A percentile compares a stretch with the other conserved stretches of the same genome.
These are phyloP conservation scores for Neofusicoccum laricinum DNA, from an alignment of 2,329 filamentous ascomycete species.

Conservation along the genomic window DNA sequence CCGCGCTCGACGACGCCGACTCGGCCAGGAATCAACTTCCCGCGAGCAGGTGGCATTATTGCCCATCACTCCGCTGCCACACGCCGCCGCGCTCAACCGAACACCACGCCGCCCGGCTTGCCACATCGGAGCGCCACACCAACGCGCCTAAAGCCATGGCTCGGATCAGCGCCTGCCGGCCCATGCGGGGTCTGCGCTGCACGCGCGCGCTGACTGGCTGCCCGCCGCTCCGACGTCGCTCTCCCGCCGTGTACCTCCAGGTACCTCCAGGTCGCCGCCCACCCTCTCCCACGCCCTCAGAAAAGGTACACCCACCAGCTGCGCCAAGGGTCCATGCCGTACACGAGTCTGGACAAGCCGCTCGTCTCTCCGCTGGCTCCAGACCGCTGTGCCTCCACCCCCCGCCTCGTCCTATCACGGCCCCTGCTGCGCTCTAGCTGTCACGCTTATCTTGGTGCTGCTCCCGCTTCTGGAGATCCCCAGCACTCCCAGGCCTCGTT, in stretches of 20 bases:
- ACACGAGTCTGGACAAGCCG: constrained; percentile 1
- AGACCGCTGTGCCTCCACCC: background rate
- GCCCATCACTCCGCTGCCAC: no score
- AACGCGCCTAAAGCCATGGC: background rate
- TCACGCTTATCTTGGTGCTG: background rate
- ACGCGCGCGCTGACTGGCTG: background rate
- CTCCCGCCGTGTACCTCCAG: background rate
- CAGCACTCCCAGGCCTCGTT: background rate
- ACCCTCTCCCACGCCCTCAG: background rate
- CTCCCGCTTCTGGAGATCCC: background rate
- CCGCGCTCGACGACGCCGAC: no score
- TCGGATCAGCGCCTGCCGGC: background rate
- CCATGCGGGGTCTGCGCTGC: background rate
- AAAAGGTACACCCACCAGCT: background rate
- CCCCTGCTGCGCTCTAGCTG: background rate
- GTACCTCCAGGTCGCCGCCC: background rate
- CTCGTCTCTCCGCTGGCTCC: background rate
- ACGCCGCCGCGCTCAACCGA: background rate
- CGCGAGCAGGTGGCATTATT: no score
- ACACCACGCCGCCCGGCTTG: background rate
- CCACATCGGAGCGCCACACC: background rate
- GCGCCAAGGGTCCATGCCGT: background rate
- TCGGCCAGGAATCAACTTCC: background rate
- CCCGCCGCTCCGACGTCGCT: background rate
- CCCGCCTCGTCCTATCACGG: background rate